Evolutionary conservation across 1,284 basidiomycete genomes (phyloP).

Genomic region (Melanopsichium pennsylvanicum): DNA sequence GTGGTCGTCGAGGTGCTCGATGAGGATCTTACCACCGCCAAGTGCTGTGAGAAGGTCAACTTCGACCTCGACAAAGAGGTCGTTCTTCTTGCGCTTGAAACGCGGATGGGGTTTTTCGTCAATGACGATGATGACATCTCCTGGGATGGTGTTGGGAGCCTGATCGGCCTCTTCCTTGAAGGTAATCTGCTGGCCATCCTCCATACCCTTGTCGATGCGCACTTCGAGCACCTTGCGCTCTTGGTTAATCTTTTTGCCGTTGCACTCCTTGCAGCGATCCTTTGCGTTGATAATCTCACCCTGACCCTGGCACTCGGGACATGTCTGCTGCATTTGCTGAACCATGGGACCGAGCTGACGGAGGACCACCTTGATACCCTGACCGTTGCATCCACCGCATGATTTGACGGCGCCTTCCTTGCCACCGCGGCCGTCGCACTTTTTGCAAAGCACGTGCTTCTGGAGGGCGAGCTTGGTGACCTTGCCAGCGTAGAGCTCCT

Average conservation of each 20-base stretch:
- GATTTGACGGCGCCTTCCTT: slow-evolving; percentile 91
- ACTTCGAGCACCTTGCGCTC: slow-evolving; percentile 99
- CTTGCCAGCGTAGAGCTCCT: slow-evolving; percentile 98
- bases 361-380: slow-evolving; percentile 88
- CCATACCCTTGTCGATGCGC: slow-evolving; percentile 99
- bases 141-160: slow-evolving; percentile 85
- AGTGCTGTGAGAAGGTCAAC: slow-evolving; percentile 93
- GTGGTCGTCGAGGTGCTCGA: slow-evolving; percentile 93
- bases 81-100: slow-evolving; percentile 92
- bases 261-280: slow-evolving; percentile 91
- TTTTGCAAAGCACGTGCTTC: slow-evolving; percentile 89
- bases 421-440: slow-evolving; percentile 95
- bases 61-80: slow-evolving; percentile 85
- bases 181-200: slow-evolving; percentile 92
- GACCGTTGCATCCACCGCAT: slow-evolving; percentile 83
- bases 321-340: slow-evolving; percentile 96
- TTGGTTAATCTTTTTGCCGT: slow-evolving; percentile 91
- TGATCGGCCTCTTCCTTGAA: slow-evolving; percentile 97
- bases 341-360: slow-evolving; percentile 99
- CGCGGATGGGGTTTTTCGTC: slow-evolving; percentile 92
- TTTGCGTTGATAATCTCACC: slow-evolving; percentile 94
- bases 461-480: slow-evolving; percentile 96
- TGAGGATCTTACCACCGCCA: slow-evolving; percentile 86
- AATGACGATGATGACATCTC: slow-evolving; percentile 96
- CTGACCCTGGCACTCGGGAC: slow-evolving; percentile 87